phyloP scores from a whole-genome alignment of 208 protist species.

The Borovskyia barvae region DNA sequence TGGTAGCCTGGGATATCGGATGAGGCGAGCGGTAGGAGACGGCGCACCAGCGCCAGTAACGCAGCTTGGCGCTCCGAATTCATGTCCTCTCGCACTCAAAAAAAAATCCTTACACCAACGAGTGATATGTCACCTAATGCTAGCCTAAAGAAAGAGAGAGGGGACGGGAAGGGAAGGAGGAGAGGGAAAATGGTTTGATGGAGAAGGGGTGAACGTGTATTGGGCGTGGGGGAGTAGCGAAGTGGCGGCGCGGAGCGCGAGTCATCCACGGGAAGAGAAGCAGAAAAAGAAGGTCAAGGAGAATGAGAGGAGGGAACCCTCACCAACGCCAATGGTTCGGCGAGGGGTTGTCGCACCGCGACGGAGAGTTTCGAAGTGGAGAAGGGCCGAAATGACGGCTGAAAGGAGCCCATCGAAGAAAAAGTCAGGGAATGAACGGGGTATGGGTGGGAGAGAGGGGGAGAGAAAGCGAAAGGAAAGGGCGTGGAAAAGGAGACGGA shows the following conservation, averaged over 20 bases:
- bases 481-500: background rate
- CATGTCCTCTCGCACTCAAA: background rate
- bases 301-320: slow-evolving; percentile 1
- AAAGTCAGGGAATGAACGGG: too few species aligned
- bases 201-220: too few species aligned
- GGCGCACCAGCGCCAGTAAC: slow-evolving; percentile 22
- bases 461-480: background rate
- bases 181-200: too few species aligned
- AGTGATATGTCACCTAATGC: too few species aligned
- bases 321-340: background rate
- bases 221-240: background rate
- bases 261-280: too few species aligned
- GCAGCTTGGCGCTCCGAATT: slow-evolving; percentile 13
- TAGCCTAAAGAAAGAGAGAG: background rate
- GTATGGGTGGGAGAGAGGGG: background rate
- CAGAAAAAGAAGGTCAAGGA: slow-evolving; percentile 20
- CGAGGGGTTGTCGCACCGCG: too few species aligned
- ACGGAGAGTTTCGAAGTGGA: too few species aligned
- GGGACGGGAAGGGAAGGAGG: background rate
- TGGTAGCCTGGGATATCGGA: slow-evolving; percentile 1
- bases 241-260: too few species aligned
- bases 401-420: too few species aligned
- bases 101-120: background rate
- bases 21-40: slow-evolving; percentile 14
- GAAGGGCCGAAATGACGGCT: too few species aligned